These are phyloP conservation scores for Barnettozyma sucrosica DNA, from an alignment of 805 yeast genomes.

Conservation along the genomic window DNA sequence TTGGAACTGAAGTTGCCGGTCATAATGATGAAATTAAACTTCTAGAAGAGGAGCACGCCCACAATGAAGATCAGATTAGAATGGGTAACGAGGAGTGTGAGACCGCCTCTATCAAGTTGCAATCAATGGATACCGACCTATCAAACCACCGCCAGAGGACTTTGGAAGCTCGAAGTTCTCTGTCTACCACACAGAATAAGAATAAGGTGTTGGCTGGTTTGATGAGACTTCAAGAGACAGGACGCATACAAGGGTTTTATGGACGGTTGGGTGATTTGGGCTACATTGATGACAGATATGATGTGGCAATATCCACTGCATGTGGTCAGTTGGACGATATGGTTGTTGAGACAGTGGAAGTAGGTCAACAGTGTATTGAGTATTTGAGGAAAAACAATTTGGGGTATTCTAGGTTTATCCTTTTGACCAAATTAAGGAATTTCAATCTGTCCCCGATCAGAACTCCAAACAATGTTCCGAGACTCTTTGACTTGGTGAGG, in stretches of 20 bases:
- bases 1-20: constrained; percentile 42
- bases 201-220: constrained; percentile 69
- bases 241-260: constrained; percentile 77
- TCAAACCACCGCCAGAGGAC: constrained; percentile 53
- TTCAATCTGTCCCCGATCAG: constrained; percentile 51
- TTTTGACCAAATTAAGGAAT: constrained; percentile 65
- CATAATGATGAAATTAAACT: constrained; percentile 42
- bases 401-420: constrained; percentile 86
- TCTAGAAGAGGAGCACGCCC: constrained; percentile 43
- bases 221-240: constrained; percentile 64
- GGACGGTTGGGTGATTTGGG: constrained; percentile 93
- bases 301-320: constrained; percentile 92
- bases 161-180: constrained; percentile 58
- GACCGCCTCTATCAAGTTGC: constrained; percentile 42
- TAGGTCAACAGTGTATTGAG: constrained; percentile 75
- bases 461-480: constrained; percentile 72
- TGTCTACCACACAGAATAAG: constrained; percentile 56
- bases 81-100: constrained; percentile 54
- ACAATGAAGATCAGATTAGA: constrained; percentile 46
- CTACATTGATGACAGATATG: constrained; percentile 81
- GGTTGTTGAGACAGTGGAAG: constrained; percentile 77
- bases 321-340: constrained; percentile 86
- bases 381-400: constrained; percentile 73
- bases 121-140: constrained; percentile 49
- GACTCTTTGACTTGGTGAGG: constrained; percentile 77